phyloP scores from a whole-genome alignment of 495 filamentous ascomycete genomes.

The Hyaloscypha variabilis region DNA sequence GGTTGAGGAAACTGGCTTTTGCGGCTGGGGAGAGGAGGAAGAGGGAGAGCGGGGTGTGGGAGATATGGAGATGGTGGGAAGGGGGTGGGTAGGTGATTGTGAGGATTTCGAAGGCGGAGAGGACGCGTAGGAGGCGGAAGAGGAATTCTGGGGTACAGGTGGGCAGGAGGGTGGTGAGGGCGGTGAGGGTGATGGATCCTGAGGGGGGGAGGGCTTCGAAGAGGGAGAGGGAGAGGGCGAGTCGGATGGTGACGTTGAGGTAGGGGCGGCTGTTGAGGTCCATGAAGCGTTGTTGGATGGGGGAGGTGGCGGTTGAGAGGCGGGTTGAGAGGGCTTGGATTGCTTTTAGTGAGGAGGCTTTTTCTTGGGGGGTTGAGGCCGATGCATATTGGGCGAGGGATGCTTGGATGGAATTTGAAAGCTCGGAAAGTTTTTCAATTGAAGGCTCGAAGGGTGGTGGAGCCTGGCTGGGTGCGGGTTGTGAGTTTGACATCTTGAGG shows the following conservation, averaged over 20 bases:
- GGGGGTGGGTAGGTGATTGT: neutral
- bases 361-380: neutral
- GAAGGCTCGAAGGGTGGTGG: conserved; percentile 11
- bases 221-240: conserved; percentile 9
- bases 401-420: neutral
- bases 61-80: neutral
- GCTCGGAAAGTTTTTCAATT: neutral
- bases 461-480: neutral
- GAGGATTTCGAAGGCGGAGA: conserved; percentile 12
- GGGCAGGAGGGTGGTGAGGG: neutral
- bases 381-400: neutral
- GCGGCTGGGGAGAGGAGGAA: conserved; percentile 1
- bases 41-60: conserved; percentile 9
- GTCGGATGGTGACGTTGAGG: neutral
- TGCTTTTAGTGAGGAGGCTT: conserved; percentile 4
- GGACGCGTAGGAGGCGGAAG: conserved; percentile 4
- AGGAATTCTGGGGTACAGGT: conserved; percentile 9
- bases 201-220: conserved; percentile 11
- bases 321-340: conserved; percentile 8
- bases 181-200: neutral
- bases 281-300: neutral
- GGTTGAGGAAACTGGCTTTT: conserved; percentile 1
- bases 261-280: conserved; percentile 6
- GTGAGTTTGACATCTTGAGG: neutral
- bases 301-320: conserved; percentile 3